A percentile compares a stretch with the other conserved stretches of the same genome.
These are phyloP conservation scores for Jacaranda copaia DNA, from an alignment of 257 asterid genomes.

Conservation along the genomic window DNA sequence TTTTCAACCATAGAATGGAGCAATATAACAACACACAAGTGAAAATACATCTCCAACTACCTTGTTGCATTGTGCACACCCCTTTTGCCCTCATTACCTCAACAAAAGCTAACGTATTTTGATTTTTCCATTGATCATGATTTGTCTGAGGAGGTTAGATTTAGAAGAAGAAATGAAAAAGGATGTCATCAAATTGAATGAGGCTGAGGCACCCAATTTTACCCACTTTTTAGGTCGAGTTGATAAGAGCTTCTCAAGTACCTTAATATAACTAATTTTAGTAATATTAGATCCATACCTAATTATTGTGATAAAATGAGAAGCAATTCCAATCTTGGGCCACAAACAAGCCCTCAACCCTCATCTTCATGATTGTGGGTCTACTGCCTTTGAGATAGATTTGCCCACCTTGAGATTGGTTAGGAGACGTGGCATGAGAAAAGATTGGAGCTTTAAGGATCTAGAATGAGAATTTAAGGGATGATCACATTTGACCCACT, in stretches of 20 bases:
- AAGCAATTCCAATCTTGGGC: not conserved
- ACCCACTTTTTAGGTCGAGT: not conserved
- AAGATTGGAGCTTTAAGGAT: conserved; percentile 57
- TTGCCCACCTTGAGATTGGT: conserved; percentile 31
- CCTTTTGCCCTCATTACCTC: too few species aligned
- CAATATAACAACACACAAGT: too few species aligned
- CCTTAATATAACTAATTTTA: not conserved
- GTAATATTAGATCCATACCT: not conserved
- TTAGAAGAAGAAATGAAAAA: conserved; percentile 16
- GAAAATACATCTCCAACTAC: too few species aligned
- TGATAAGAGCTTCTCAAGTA: not conserved
- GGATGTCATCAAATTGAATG: not conserved
- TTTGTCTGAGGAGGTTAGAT: conserved; percentile 16
- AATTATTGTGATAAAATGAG: not conserved
- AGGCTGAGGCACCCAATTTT: not conserved
- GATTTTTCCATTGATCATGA: not conserved
- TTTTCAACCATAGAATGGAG: too few species aligned
- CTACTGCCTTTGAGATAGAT: not conserved
- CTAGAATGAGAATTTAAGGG: not conserved
- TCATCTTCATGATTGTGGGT: not conserved
- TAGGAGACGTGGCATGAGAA: conserved; percentile 51
- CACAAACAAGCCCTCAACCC: not conserved
- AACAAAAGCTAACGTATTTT: too few species aligned
- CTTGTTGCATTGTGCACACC: too few species aligned
- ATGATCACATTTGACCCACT: not conserved